phyloP scores from a whole-genome alignment of 257 asterid species.

The Eustoma russellianum region DNA sequence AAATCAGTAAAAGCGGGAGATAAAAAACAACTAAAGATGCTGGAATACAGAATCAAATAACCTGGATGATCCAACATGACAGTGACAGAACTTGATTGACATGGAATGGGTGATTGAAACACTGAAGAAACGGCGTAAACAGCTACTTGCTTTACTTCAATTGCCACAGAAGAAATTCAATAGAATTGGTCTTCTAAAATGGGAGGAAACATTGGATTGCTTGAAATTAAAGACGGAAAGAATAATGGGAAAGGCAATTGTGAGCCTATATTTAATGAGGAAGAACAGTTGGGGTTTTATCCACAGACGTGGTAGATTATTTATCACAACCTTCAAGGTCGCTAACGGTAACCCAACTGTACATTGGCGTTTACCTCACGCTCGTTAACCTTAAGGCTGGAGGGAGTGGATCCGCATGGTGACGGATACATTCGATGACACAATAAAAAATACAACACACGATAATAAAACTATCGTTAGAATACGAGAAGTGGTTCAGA shows the following conservation, averaged over 20 bases:
- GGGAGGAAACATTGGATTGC: background rate
- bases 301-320: conserved; percentile 45
- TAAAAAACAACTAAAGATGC: background rate
- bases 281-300: conserved; percentile 30
- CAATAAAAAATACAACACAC: too few species aligned
- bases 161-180: background rate
- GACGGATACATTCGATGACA: too few species aligned
- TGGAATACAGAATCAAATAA: conserved; percentile 3
- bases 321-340: conserved; percentile 25
- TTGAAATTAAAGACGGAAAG: background rate
- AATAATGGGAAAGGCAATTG: conserved; percentile 1
- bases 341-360: too few species aligned
- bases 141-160: background rate
- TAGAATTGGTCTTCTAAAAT: background rate
- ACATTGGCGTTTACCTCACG: too few species aligned
- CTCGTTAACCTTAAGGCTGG: too few species aligned
- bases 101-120: conserved; percentile 15
- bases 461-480: too few species aligned
- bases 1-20: background rate
- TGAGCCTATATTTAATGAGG: background rate
- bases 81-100: conserved; percentile 55
- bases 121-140: conserved; percentile 2
- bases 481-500: too few species aligned
- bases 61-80: conserved; percentile 49
- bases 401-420: too few species aligned